Conservation (phyloP, 129 eudicot genomes). For the Helianthus annuus region DNA sequence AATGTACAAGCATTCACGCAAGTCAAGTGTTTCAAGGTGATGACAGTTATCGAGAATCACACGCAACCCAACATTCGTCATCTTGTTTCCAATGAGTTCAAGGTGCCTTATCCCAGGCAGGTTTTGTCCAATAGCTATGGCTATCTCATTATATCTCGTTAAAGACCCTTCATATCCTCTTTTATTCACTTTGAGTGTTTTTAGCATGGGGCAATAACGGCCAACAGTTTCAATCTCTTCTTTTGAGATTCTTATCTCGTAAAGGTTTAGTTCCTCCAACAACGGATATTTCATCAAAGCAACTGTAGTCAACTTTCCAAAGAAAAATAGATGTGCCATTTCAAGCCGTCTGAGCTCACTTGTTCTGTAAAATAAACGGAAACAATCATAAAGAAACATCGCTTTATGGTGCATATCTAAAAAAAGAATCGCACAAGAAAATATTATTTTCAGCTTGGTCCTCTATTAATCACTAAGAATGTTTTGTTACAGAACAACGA, state of each 20-base stretch:
- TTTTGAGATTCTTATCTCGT: not conserved
- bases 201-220: not conserved
- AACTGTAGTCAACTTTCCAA: not conserved
- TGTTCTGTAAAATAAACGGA: not conserved
- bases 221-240: not conserved
- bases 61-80: not conserved
- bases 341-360: not conserved
- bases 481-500: too few relatives aligned
- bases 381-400: too few relatives aligned
- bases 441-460: too few relatives aligned
- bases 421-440: too few relatives aligned
- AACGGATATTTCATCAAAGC: slow-evolving; percentile 11
- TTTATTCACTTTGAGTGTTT: not conserved
- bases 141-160: not conserved
- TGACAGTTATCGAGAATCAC: not conserved
- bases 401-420: too few relatives aligned
- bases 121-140: not conserved
- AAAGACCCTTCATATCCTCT: not conserved
- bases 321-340: not conserved
- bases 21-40: slow-evolving; percentile 3
- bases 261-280: slow-evolving; percentile 17
- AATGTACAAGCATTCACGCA: not conserved
- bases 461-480: too few relatives aligned
- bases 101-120: not conserved
- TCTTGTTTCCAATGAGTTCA: not conserved